Percentiles rank a stretch among this genome's conserved stretches.
Conservation (phyloP, 23 red algal species). For the Gracilaria gracilis region DNA sequence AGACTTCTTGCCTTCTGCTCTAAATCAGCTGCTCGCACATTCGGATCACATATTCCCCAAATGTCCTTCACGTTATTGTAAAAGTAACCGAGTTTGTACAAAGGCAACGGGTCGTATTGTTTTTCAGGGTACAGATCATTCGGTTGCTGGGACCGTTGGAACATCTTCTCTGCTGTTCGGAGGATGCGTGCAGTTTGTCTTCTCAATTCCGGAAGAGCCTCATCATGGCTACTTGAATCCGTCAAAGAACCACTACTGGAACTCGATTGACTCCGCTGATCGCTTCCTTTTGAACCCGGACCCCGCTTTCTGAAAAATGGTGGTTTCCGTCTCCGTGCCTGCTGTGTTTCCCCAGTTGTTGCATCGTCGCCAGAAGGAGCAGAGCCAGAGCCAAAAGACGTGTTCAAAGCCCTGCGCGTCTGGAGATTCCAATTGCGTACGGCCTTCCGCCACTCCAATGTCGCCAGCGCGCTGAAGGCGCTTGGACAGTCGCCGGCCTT, state of each 20-base stretch:
- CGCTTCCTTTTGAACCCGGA: neutral
- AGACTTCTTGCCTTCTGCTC: neutral
- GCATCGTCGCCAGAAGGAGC: neutral
- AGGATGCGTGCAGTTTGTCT: neutral
- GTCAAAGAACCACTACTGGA: neutral
- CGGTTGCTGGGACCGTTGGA: neutral
- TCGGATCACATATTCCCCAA: slow-evolving; percentile 8
- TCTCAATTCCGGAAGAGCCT: neutral
- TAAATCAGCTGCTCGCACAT: neutral
- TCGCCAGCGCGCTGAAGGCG: neutral
- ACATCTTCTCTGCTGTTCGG: neutral
- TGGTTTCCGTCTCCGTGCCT: neutral
- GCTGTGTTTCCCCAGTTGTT: neutral
- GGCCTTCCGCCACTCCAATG: neutral
- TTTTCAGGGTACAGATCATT: slow-evolving; percentile 3
- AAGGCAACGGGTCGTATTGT: neutral
- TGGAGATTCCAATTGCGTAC: neutral
- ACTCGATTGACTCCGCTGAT: slow-evolving; percentile 11
- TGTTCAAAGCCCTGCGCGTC: neutral
- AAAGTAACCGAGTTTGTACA: neutral
- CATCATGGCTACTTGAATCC: neutral
- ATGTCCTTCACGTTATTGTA: neutral
- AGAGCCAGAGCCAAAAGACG: slow-evolving; percentile 3
- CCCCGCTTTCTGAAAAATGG: neutral
- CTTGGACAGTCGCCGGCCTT: neutral